Evolutionary conservation across 306 rosid species (phyloP), one percentile per base, ranked within the genome.

Genomic region (Acacia crassicarpa): DNA sequence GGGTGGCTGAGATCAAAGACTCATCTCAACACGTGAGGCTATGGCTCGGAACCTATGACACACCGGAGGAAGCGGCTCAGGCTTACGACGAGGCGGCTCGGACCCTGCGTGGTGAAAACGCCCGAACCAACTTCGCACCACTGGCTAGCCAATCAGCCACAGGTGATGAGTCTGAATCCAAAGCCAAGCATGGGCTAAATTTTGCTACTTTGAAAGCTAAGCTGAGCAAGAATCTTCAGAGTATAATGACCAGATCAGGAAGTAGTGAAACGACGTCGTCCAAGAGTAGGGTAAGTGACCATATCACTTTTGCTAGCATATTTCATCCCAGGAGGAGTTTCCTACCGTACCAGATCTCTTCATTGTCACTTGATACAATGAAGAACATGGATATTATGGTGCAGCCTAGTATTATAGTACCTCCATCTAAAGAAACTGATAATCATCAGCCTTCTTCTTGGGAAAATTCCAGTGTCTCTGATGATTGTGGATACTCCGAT

Each of bases 361-460:
- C 80, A 11, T 63, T 78, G 6, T 63, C 80, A 8, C 54, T 12
- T 48, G 90, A 87, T 62, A 85, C 20, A 22, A 43, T 87, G 88
- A 86, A 77, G 58, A 83, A 61, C 80, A 84, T 91, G 20, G 94
- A 91, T 27, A 79, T 84, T 77, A 89, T 81, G 35, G 97, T 95
- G 77, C 99, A 95, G 49, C 98, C 99, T 66, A 95, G 95, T 51
- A 86, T 95, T n/a, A 90, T 95, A 70, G 99, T 95, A 46, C 99
- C 99, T 3, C 86, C 84, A 46, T 9, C 80, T 23, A 13, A 68
- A n/a, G n/a, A 20, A 23, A 22, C 11, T 43, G 54, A 69, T 25
- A 20, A n/a, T 9, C 5, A n/a, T n/a, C 30, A 22, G 32, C 35
- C 75, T 12, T 43, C 38, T 20, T 88, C 87, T 58, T 89, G 91